Percentiles rank a stretch among this genome's conserved stretches.
Conservation (phyloP, 257 asterid species). For the Osmanthus fragrans region DNA sequence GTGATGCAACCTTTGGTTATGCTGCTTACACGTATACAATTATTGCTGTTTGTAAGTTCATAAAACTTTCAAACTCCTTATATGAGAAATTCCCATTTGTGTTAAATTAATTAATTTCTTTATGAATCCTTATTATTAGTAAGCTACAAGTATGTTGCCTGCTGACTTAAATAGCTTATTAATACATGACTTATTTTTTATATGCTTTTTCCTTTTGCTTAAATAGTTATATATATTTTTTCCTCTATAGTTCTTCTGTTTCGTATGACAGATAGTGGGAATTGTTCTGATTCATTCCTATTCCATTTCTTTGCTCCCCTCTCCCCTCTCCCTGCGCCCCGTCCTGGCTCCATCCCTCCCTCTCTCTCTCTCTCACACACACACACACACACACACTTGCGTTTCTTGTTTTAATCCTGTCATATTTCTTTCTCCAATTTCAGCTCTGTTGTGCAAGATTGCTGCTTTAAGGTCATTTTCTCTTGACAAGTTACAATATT, state of each 20-base stretch:
- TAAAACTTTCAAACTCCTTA: slow-evolving; percentile 1
- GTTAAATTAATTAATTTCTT: neutral
- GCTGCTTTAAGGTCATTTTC: slow-evolving; percentile 93
- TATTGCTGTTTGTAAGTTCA: slow-evolving; percentile 58
- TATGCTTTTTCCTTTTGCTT: neutral
- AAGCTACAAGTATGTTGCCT: slow-evolving; percentile 5
- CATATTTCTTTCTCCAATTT: slow-evolving; percentile 27
- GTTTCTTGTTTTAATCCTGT: slow-evolving; percentile 9
- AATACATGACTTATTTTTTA: neutral
- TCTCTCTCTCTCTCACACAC: too few relatives aligned
- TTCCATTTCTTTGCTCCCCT: too few relatives aligned
- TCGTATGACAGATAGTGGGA: neutral
- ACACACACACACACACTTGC: too few relatives aligned
- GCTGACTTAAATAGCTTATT: neutral
- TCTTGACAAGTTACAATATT: slow-evolving; percentile 78
- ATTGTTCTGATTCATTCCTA: neutral
- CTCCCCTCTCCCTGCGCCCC: neutral
- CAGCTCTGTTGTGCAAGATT: slow-evolving; percentile 93
- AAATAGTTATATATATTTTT: neutral
- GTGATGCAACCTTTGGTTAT: slow-evolving; percentile 49
- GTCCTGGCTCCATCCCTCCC: too few relatives aligned
- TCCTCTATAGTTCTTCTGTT: neutral
- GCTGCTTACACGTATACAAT: slow-evolving; percentile 62
- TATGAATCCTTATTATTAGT: neutral
- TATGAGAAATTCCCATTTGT: neutral